Evolutionary conservation across 768 basidiomycete species (phyloP).

Genomic region (Sistotremastrum niveocremeum): DNA sequence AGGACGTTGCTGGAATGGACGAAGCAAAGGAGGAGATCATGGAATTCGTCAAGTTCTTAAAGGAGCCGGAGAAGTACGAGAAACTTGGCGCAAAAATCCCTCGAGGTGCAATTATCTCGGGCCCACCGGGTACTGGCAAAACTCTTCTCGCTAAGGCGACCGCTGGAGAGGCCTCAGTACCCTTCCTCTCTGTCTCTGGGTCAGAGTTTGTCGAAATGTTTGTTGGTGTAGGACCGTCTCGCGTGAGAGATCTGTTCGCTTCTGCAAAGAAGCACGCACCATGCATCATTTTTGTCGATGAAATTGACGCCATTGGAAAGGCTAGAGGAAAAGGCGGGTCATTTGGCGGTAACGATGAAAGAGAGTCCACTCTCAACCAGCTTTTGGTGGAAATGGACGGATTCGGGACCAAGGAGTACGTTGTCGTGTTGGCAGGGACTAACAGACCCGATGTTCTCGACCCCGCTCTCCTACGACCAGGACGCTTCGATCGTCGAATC

Average conservation of each 20-base stretch:
- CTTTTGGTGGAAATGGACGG: constrained; percentile 99
- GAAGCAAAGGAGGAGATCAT: constrained; percentile 99
- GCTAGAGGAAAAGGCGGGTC: constrained; percentile 64
- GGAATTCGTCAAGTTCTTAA: constrained; percentile 99
- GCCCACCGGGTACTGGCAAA: constrained; percentile 97
- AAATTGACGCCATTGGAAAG: constrained; percentile 99
- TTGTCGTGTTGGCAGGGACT: constrained; percentile 93
- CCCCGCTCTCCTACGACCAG: constrained; percentile 88
- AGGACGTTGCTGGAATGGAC: constrained; percentile 98
- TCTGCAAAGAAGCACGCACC: constrained; percentile 97
- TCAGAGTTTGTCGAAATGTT: constrained; percentile 99
- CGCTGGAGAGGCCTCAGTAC: constrained; percentile 93
- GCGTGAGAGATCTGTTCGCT: constrained; percentile 94
- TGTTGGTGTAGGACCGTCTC: constrained; percentile 94
- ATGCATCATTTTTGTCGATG: constrained; percentile 97
- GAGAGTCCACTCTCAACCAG: constrained; percentile 95
- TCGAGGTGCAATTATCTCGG: constrained; percentile 86
- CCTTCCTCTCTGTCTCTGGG: constrained; percentile 96
- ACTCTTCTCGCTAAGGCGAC: constrained; percentile 97
- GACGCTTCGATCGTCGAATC: constrained; percentile 95
- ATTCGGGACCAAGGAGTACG: constrained; percentile 92
- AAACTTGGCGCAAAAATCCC: constrained; percentile 96
- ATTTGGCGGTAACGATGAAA: constrained; percentile 92
- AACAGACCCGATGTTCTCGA: constrained; percentile 97
- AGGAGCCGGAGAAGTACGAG: constrained; percentile 89